Evolutionary conservation across 1,284 basidiomycete species (phyloP).

Genomic region (Malassezia globosa): DNA sequence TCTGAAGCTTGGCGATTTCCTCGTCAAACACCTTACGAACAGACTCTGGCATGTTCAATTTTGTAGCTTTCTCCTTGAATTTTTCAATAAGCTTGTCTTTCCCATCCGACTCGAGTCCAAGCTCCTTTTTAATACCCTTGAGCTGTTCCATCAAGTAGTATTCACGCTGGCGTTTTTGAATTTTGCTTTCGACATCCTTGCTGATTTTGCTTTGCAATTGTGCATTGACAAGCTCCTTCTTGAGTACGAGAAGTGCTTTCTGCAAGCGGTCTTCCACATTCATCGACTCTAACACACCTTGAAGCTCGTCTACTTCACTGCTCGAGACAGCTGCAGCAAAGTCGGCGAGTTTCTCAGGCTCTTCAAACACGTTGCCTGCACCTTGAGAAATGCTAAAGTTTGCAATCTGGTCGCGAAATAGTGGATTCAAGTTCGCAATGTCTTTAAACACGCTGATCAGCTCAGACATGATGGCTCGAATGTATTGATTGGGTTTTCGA

Average conservation of each 20-base stretch:
- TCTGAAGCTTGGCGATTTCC: constrained; percentile 80
- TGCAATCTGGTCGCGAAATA: constrained; percentile 95
- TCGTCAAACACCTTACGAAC: constrained; percentile 94
- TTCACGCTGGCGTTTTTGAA: constrained; percentile 90
- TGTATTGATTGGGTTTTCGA: constrained; percentile 62
- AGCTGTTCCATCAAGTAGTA: constrained; percentile 98
- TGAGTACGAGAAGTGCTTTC: constrained; percentile 80
- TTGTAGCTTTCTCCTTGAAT: constrained; percentile 77
- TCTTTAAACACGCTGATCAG: constrained; percentile 98
- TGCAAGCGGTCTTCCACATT: constrained; percentile 78
- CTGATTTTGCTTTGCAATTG: constrained; percentile 90
- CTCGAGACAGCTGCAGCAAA: constrained; percentile 92
- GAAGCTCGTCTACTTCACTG: constrained; percentile 78
- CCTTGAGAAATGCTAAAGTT: constrained; percentile 93
- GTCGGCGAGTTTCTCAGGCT: constrained; percentile 94
- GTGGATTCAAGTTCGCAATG: constrained; percentile 88
- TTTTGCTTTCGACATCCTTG: constrained; percentile 88
- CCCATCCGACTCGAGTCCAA: constrained; percentile 91
- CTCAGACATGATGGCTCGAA: constrained; percentile 90
- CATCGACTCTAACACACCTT: constrained; percentile 80
- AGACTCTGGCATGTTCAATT: constrained; percentile 80
- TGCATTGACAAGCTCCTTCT: constrained; percentile 96
- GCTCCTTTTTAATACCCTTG: constrained; percentile 96
- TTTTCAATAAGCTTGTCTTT: constrained; percentile 96
- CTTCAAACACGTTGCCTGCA: constrained; percentile 93